These are phyloP conservation scores for Petasospora rhodanensis DNA, from an alignment of 1,139 yeast species.

Conservation along the genomic window DNA sequence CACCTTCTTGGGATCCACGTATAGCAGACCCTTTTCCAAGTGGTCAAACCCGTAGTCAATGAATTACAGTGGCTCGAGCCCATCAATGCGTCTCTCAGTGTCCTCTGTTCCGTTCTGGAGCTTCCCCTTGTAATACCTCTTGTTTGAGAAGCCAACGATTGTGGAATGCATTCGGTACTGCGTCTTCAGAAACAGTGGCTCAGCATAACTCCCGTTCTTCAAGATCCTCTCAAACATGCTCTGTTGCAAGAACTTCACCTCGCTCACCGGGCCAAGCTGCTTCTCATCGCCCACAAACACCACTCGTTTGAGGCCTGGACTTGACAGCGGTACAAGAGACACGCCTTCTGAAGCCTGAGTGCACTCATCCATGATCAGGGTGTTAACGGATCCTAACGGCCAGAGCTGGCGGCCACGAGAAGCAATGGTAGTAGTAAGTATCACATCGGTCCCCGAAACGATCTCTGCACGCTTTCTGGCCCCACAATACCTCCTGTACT, in stretches of 20 bases:
- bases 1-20: no score
- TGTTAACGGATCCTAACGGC: conserved; percentile 52
- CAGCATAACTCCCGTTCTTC: conserved; percentile 49
- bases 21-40: conserved; percentile 40
- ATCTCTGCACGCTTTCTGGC: conserved; percentile 42
- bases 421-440: conserved; percentile 67
- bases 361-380: conserved; percentile 66
- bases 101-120: conserved; percentile 13
- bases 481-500: conserved; percentile 45
- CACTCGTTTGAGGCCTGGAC: conserved; percentile 62
- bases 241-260: conserved; percentile 54
- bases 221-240: conserved; percentile 58
- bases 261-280: conserved; percentile 58
- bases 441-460: conserved; percentile 61
- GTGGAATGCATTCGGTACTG: conserved; percentile 73
- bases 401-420: conserved; percentile 65
- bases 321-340: conserved; percentile 63
- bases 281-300: conserved; percentile 73
- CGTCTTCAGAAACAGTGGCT: conserved; percentile 64
- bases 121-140: conserved; percentile 31
- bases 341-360: conserved; percentile 71
- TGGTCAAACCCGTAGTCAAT: conserved; percentile 48
- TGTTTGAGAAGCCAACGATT: conserved; percentile 52
- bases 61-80: neutral
- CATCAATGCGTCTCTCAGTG: conserved; percentile 37